Evolutionary conservation across 2,329 filamentous ascomycete species (phyloP).

Genomic region (Neopestalotiopsis sp.): DNA sequence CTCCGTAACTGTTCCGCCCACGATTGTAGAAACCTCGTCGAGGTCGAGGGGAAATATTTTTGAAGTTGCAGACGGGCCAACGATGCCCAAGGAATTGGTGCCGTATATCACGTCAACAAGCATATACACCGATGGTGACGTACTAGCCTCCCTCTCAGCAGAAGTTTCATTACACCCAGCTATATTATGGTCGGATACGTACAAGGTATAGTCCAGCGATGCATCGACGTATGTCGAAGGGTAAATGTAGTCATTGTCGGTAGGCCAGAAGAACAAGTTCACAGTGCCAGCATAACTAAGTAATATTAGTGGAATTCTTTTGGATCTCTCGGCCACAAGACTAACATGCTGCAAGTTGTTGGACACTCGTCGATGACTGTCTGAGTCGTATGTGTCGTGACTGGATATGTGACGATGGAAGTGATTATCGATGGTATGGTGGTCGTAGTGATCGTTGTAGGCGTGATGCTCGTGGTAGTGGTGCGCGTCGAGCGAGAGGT

Average conservation of each 20-base stretch:
- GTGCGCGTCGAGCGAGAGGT: not conserved
- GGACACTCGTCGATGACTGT: constrained; percentile 32
- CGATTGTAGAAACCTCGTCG: constrained; percentile 41
- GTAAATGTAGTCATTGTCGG: constrained; percentile 35
- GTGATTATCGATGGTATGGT: constrained; percentile 22
- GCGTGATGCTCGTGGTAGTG: constrained; percentile 22
- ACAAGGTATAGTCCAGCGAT: constrained; percentile 39
- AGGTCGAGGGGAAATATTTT: constrained; percentile 38
- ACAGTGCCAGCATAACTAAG: constrained; percentile 36
- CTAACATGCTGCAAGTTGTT: constrained; percentile 38
- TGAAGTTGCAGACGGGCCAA: constrained; percentile 36
- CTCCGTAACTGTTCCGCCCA: constrained; percentile 28
- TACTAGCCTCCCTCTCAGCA: constrained; percentile 28
- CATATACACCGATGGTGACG: constrained; percentile 45
- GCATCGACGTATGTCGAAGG: constrained; percentile 37
- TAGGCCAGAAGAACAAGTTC: constrained; percentile 41
- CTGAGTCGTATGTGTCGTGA: constrained; percentile 15
- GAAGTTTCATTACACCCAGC: not conserved
- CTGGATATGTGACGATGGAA: constrained; percentile 13
- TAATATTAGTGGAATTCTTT: constrained; percentile 19
- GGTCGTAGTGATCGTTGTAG: constrained; percentile 22
- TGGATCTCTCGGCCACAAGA: not conserved
- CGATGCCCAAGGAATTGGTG: constrained; percentile 35
- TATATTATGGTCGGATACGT: constrained; percentile 17
- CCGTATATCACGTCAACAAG: constrained; percentile 40